Conservation (phyloP, 169 alveolate species). For the Plasmodium chabaudi region DNA sequence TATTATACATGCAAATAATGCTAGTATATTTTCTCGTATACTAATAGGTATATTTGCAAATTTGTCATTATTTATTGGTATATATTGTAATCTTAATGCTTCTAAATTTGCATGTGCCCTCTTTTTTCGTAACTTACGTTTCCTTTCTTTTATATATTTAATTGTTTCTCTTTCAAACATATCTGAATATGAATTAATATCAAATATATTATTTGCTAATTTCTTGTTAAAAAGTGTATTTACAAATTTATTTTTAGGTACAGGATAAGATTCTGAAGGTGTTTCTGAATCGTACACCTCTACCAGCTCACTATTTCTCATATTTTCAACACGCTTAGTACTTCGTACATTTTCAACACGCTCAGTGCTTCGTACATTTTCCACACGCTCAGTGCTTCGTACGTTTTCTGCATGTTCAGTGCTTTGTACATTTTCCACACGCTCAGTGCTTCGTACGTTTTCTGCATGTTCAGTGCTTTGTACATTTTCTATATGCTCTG, state of each 20-base stretch:
- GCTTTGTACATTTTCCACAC: too few species aligned
- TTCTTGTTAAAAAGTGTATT: slow-evolving; percentile 7
- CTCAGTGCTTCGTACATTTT: too few species aligned
- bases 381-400: too few species aligned
- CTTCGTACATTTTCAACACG: too few species aligned
- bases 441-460: too few species aligned
- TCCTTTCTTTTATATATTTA: slow-evolving; percentile 42
- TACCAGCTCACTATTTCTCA: too few species aligned
- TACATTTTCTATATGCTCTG: too few species aligned
- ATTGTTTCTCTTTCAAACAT: slow-evolving; percentile 45
- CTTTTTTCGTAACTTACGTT: slow-evolving; percentile 39
- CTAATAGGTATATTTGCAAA: slow-evolving; percentile 47
- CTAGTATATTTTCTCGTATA: slow-evolving; percentile 64
- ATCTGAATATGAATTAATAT: slow-evolving; percentile 17
- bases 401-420: too few species aligned
- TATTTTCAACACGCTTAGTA: too few species aligned
- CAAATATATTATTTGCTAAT: not conserved
- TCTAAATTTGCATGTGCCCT: slow-evolving; percentile 70
- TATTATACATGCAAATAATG: slow-evolving; percentile 69
- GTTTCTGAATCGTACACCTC: too few species aligned
- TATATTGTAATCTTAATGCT: slow-evolving; percentile 68
- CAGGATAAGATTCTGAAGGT: not conserved
- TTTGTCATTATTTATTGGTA: slow-evolving; percentile 69
- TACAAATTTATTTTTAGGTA: not conserved
- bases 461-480: too few species aligned